Conservation (phyloP, 2,329 filamentous ascomycete species). For the Ceratocystiopsis minuta region DNA sequence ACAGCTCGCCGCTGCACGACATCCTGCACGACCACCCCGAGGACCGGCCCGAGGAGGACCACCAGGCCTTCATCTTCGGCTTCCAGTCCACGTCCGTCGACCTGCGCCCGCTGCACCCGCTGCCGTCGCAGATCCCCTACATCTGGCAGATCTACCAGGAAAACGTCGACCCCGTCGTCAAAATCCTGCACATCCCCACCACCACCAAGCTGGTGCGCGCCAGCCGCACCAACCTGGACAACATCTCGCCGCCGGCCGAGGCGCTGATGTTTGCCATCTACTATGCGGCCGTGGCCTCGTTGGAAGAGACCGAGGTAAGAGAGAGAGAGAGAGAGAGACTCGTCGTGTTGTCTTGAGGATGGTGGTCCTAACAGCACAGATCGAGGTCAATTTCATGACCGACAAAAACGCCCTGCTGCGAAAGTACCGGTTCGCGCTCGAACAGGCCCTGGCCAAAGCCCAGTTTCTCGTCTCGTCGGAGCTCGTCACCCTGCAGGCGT, state of each 20-base stretch:
- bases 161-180: constrained; percentile 29
- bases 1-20: constrained; percentile 29
- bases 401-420: constrained; percentile 26
- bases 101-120: constrained; percentile 26
- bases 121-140: constrained; percentile 37
- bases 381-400: constrained; percentile 29
- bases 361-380: constrained; percentile 16
- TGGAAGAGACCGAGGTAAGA: constrained; percentile 39
- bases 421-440: constrained; percentile 35
- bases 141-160: constrained; percentile 30
- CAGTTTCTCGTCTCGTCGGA: constrained; percentile 43
- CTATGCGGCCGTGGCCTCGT: constrained; percentile 36
- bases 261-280: constrained; percentile 48
- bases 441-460: constrained; percentile 42
- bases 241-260: constrained; percentile 36
- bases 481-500: constrained; percentile 41
- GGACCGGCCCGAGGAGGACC: constrained; percentile 24
- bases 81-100: constrained; percentile 56
- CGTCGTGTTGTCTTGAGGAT: neutral
- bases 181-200: constrained; percentile 28
- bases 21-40: constrained; percentile 17
- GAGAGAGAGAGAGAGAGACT: constrained; percentile 2
- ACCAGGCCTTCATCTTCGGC: constrained; percentile 56
- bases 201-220: constrained; percentile 21
- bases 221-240: constrained; percentile 38